Evolutionary conservation across 257 asterid species (phyloP).

Genomic region (Penstemon barbatus): DNA sequence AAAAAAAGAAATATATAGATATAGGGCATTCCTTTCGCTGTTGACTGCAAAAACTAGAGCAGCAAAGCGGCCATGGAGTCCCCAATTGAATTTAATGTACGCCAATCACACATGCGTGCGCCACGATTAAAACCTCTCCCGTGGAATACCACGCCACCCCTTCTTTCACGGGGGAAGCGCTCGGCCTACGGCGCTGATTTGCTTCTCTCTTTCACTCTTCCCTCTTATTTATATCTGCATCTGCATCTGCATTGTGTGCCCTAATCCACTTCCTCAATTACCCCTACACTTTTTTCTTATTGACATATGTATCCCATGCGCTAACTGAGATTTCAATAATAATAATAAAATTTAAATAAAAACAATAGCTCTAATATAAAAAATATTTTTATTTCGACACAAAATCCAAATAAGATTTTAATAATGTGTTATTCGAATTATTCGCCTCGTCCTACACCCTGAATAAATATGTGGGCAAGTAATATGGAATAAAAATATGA

Average conservation of each 20-base stretch:
- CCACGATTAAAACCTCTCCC: constrained; percentile 69
- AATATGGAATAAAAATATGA: too few relatives aligned
- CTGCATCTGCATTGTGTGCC: neutral
- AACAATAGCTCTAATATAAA: too few relatives aligned
- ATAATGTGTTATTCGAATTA: too few relatives aligned
- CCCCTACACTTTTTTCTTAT: neutral
- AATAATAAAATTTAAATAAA: too few relatives aligned
- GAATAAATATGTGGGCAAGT: too few relatives aligned
- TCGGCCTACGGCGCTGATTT: constrained; percentile 71
- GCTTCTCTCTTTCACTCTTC: neutral
- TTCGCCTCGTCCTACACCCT: too few relatives aligned
- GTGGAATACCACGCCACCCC: constrained; percentile 86
- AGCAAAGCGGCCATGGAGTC: constrained; percentile 53
- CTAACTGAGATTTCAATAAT: too few relatives aligned
- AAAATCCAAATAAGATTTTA: too few relatives aligned
- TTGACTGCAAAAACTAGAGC: constrained; percentile 42
- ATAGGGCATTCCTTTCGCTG: constrained; percentile 60
- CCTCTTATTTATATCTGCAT: constrained; percentile 9
- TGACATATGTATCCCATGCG: neutral
- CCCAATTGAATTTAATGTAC: constrained; percentile 44
- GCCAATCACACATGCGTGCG: constrained; percentile 75
- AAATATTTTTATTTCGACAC: too few relatives aligned
- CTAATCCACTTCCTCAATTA: too few relatives aligned
- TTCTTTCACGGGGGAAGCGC: constrained; percentile 63
- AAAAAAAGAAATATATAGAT: constrained; percentile 19